phyloP scores from a whole-genome alignment of 257 asterid genomes.

The Linderniella brevidens region DNA sequence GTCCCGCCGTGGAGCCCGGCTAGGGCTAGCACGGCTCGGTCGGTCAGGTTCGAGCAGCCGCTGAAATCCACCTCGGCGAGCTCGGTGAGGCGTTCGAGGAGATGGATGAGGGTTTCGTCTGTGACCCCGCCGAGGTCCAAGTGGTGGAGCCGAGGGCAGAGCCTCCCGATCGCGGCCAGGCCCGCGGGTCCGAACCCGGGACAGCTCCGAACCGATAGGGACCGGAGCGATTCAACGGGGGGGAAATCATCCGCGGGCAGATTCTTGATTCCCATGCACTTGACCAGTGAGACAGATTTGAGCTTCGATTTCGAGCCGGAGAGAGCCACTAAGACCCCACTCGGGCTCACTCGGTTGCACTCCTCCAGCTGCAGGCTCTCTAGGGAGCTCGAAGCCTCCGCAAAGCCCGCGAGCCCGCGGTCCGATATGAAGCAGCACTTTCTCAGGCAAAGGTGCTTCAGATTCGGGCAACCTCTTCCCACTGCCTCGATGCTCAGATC shows the following conservation, averaged over 20 bases:
- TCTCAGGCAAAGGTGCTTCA: constrained; percentile 27
- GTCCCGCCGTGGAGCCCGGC: constrained; percentile 47
- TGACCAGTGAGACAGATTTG: constrained; percentile 41
- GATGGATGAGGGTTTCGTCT: constrained; percentile 43
- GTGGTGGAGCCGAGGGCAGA: constrained; percentile 47
- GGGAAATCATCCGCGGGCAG: constrained; percentile 15
- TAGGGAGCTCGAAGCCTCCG: constrained; percentile 30
- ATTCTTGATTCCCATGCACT: constrained; percentile 57
- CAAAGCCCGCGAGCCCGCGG: constrained; percentile 42
- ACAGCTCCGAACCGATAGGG: constrained; percentile 48
- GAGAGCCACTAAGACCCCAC: constrained; percentile 44
- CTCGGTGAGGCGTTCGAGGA: constrained; percentile 36
- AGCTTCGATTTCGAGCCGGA: constrained; percentile 30
- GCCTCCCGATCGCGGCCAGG: constrained; percentile 28
- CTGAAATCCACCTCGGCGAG: constrained; percentile 48
- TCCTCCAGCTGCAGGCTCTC: constrained; percentile 57
- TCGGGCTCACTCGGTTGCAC: constrained; percentile 60
- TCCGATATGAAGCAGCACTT: constrained; percentile 49
- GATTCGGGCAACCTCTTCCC: constrained; percentile 43
- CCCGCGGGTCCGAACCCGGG: constrained; percentile 51
- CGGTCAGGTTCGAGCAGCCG: constrained; percentile 52
- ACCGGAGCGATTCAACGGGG: constrained; percentile 34
- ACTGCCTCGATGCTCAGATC: constrained; percentile 52
- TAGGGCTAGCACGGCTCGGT: constrained; percentile 28
- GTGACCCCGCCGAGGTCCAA: constrained; percentile 36